These are phyloP conservation scores for Sporothrix brunneoviolacea DNA, from an alignment of 2,329 filamentous ascomycete species.

Conservation along the genomic window DNA sequence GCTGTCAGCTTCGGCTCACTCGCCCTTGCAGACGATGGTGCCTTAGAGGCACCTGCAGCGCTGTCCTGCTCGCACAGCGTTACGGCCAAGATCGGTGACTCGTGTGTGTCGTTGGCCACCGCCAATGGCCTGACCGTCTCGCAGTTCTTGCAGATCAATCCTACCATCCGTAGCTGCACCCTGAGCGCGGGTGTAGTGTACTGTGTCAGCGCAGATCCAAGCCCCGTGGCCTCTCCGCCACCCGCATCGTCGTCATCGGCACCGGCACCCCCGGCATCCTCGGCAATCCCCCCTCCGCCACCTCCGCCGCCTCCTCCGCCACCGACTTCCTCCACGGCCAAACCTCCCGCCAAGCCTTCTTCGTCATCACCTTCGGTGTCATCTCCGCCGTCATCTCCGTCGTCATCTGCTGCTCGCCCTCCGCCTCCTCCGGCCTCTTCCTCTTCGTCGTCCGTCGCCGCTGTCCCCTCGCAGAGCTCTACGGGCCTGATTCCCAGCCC, in stretches of 20 bases:
- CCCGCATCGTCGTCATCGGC: neutral
- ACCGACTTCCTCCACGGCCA: neutral
- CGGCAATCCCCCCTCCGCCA: neutral
- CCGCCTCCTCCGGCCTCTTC: slow-evolving; percentile 54
- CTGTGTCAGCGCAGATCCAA: slow-evolving; percentile 10
- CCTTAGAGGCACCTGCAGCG: neutral
- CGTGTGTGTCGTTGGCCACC: slow-evolving; percentile 20
- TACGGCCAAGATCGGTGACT: slow-evolving; percentile 22
- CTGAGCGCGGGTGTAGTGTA: slow-evolving; percentile 8
- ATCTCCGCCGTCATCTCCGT: no score
- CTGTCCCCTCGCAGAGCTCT: neutral
- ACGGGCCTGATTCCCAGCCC: slow-evolving; percentile 4
- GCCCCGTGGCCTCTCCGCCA: neutral
- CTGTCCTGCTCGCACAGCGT: slow-evolving; percentile 19
- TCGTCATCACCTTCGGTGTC: no score
- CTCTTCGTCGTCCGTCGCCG: slow-evolving; percentile 64
- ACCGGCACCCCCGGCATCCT: neutral
- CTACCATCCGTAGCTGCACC: slow-evolving; percentile 12
- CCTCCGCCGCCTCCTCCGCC: neutral
- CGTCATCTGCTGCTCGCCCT: slow-evolving; percentile 78
- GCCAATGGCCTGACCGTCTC: slow-evolving; percentile 20
- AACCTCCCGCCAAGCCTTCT: neutral
- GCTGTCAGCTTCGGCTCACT: neutral
- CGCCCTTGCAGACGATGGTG: neutral
- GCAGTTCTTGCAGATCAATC: slow-evolving; percentile 16